phyloP scores from a whole-genome alignment of 163 green algal species.

The Scenedesmus sp. region DNA sequence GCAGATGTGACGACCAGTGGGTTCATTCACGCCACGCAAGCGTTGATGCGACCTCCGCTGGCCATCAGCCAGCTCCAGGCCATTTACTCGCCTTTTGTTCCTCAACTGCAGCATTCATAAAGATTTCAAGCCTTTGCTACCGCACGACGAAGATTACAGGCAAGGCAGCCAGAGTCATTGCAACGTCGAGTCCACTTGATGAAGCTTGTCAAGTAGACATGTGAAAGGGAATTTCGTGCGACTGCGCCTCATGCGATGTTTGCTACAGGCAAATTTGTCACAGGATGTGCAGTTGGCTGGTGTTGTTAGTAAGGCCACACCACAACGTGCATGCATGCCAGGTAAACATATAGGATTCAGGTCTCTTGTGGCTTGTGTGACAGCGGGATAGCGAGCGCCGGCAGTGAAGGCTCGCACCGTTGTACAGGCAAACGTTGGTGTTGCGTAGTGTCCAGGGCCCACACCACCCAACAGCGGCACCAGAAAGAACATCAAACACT shows the following conservation, averaged over 20 bases:
- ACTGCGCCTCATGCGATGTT: too few relatives aligned
- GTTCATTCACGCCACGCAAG: slow-evolving; percentile 19
- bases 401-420: too few relatives aligned
- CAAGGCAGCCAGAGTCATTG: not conserved
- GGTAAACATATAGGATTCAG: not conserved
- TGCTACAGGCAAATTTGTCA: too few relatives aligned
- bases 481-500: not conserved
- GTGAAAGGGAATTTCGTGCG: too few relatives aligned
- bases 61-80: not conserved
- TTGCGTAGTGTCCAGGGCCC: not conserved
- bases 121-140: not conserved
- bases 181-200: not conserved
- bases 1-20: not conserved
- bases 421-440: slow-evolving; percentile 4
- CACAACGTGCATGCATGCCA: not conserved
- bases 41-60: not conserved
- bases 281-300: not conserved
- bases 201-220: too few relatives aligned
- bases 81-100: not conserved
- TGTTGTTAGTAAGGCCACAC: not conserved
- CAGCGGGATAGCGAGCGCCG: too few relatives aligned
- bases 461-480: not conserved
- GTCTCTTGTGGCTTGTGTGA: too few relatives aligned
- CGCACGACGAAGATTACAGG: not conserved
- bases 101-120: not conserved